Evolutionary conservation across 78 protist species (phyloP), one percentile per base, ranked within the genome.

Genomic region (Pelomyxa schiedti): DNA sequence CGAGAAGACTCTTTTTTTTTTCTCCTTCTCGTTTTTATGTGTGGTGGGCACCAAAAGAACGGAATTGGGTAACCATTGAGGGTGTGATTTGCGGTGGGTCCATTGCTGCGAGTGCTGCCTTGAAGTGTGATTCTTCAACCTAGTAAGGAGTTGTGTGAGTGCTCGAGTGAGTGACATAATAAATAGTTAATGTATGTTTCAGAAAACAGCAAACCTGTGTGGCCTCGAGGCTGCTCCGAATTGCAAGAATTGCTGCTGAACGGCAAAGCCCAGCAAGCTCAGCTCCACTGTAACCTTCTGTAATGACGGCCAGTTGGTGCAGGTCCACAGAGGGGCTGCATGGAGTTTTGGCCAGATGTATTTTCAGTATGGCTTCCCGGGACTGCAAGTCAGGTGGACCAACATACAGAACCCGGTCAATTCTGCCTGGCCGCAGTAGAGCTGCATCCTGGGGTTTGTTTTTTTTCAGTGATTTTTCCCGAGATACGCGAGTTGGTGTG

Each of bases 201-300:
- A n/a, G n/a, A n/a, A n/a, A n/a, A n/a, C n/a, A n/a, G n/a, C n/a
- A n/a, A n/a, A n/a, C n/a, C n/a, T n/a, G n/a, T n/a, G n/a, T n/a
- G n/a, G n/a, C n/a, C n/a, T n/a, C n/a, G n/a, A n/a, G n/a, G n/a
- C n/a, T n/a, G n/a, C n/a, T n/a, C n/a, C 41, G 47, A 73, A 95
- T 69, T 1, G 95, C 96, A 4, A 29, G 29, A 35, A 93, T 39
- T 1, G 87, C 83, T 0, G 97, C 96, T 65, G 91, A 97, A 26
- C 92, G 78, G 78, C 94, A 90, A n/a, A 93, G 71, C n/a, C 91
- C 72, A 22, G 89, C 90, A 8, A 93, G 65, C 67, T 96, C 97
- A 0, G 99, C 99, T 9, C 99, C 99, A 6, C 91, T 78, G 73
- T 67, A 88, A 26, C 95, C 96, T 9, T 79, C 78, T 26, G 81